phyloP scores from a whole-genome alignment of 164 flowering plant species.

The Nymphaea thermarum region DNA sequence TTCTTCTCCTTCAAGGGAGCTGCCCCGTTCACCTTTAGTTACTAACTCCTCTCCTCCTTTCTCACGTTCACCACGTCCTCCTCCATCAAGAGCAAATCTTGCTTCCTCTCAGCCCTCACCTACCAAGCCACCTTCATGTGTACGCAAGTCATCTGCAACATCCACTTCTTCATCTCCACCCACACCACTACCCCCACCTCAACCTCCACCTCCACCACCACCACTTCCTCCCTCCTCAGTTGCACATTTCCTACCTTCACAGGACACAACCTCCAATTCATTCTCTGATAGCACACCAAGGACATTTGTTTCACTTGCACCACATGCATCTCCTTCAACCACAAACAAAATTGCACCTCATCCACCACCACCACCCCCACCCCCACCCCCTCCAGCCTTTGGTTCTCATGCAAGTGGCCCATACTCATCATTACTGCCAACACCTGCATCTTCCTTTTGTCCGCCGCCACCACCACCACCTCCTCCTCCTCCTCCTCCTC shows the following conservation, averaged over 20 bases:
- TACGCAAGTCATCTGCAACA: background rate
- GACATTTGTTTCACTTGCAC: too few species aligned
- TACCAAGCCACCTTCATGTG: background rate
- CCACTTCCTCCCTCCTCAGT: constrained; percentile 5
- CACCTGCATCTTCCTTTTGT: constrained; percentile 12
- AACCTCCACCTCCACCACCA: constrained; percentile 8
- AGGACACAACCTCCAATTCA: constrained; percentile 3
- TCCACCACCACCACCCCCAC: constrained; percentile 20
- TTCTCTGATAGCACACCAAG: background rate
- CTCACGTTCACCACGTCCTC: constrained; percentile 1
- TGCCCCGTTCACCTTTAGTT: background rate
- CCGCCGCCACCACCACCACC: constrained; percentile 19
- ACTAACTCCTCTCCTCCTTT: background rate
- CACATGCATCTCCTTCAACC: background rate
- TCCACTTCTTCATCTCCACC: background rate
- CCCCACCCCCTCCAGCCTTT: constrained; percentile 17
- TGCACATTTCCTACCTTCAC: background rate
- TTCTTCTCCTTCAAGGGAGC: too few species aligned
- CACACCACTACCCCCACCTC: constrained; percentile 15
- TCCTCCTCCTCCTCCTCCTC: constrained; percentile 20
- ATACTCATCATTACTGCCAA: constrained; percentile 9
- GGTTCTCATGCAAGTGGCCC: constrained; percentile 10
- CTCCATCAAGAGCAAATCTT: constrained; percentile 1
- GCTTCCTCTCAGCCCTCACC: constrained; percentile 1
- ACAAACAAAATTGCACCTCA: constrained; percentile 4